phyloP scores from a whole-genome alignment of 2,329 filamentous ascomycete genomes.

The Paecilomyces sp. region DNA sequence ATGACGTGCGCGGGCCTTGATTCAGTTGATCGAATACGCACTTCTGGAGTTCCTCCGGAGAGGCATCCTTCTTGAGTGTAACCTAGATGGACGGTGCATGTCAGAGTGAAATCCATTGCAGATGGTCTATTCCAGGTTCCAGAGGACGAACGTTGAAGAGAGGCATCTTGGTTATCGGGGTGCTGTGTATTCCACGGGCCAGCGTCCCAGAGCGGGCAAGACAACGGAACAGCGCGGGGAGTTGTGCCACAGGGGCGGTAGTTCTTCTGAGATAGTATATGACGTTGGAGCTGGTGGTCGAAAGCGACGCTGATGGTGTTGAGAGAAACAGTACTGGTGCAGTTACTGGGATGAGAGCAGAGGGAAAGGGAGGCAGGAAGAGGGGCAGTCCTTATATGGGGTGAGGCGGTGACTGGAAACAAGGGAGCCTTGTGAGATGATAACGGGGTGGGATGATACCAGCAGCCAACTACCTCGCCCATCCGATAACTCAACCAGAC shows the following conservation, averaged over 20 bases:
- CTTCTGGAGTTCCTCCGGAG: constrained; percentile 60
- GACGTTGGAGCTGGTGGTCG: not conserved
- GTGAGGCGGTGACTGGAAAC: not conserved
- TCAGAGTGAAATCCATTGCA: not conserved
- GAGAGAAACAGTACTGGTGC: not conserved
- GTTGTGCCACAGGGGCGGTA: not conserved
- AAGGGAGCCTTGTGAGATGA: not conserved
- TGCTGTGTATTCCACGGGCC: not conserved
- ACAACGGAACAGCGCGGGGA: not conserved
- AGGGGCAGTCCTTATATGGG: not conserved
- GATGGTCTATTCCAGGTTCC: not conserved
- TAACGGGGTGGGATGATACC: not conserved
- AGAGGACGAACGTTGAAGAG: constrained; percentile 28
- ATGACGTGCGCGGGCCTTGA: not conserved
- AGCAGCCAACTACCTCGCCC: not conserved
- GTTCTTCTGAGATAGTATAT: not conserved
- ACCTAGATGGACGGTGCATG: constrained; percentile 47
- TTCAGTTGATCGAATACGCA: constrained; percentile 31
- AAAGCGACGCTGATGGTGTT: not conserved
- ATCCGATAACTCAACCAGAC: not conserved
- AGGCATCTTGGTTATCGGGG: constrained; percentile 23
- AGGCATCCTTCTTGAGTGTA: constrained; percentile 67
- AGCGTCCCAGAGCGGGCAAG: not conserved
- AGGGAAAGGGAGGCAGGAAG: not conserved
- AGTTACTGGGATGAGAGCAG: not conserved